Evolutionary conservation across 2,329 filamentous ascomycete species (phyloP).

Genomic region (Pseudogymnoascus sp.): DNA sequence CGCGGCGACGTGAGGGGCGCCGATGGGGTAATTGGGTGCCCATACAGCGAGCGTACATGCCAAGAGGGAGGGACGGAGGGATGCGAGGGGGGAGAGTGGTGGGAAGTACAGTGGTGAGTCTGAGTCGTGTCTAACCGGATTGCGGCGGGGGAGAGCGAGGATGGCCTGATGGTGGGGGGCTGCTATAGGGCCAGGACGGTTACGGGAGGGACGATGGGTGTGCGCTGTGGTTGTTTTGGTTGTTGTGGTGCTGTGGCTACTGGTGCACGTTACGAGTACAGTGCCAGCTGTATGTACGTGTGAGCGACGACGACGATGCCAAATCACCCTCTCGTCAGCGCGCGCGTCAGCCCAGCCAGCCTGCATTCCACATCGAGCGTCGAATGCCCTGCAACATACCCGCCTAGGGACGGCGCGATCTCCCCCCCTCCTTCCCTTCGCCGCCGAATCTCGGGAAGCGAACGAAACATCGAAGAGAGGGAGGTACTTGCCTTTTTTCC

Average conservation of each 20-base stretch:
- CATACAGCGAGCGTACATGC: background rate
- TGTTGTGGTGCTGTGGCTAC: background rate
- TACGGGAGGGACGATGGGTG: background rate
- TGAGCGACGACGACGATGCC: background rate
- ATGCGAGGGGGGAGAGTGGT: background rate
- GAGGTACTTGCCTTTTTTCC: background rate
- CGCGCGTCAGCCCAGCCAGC: background rate
- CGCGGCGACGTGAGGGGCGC: background rate
- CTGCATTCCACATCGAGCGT: background rate
- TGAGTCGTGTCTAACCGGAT: background rate
- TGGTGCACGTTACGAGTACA: background rate
- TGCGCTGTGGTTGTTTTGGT: background rate
- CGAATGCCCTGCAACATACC: background rate
- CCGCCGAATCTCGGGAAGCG: background rate
- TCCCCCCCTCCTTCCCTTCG: background rate
- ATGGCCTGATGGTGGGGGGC: background rate
- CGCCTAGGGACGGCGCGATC: background rate
- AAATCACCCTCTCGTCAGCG: background rate
- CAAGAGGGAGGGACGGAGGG: background rate
- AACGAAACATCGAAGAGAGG: background rate
- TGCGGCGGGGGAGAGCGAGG: background rate
- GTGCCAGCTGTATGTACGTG: background rate
- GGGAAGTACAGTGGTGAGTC: background rate
- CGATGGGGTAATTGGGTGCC: background rate
- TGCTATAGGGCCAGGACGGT: background rate